Conservation (phyloP, 2,329 filamentous ascomycete species). For the Aspergillus persii region DNA sequence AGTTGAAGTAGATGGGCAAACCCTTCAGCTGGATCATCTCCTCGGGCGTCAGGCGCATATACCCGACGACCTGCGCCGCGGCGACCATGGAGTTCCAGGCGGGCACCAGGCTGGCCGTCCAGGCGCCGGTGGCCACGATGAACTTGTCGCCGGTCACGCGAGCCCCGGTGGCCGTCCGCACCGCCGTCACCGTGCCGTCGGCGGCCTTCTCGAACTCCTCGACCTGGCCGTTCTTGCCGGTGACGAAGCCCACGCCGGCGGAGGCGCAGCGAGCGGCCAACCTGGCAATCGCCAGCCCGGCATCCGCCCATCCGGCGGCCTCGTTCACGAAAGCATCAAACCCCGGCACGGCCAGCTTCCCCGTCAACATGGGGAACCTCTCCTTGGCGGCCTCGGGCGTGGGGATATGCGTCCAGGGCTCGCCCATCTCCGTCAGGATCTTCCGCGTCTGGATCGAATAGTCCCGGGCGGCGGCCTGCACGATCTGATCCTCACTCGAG, state of each 20-base stretch:
- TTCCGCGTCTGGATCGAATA: constrained; percentile 24
- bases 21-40: constrained; percentile 63
- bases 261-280: constrained; percentile 22
- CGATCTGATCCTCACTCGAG: constrained; percentile 16
- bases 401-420: constrained; percentile 21
- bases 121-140: constrained; percentile 77
- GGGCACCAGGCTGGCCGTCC: constrained; percentile 73
- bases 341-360: constrained; percentile 16
- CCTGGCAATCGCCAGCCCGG: constrained; percentile 19
- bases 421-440: constrained; percentile 24
- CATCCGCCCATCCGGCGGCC: constrained; percentile 31
- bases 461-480: constrained; percentile 19
- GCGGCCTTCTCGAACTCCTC: constrained; percentile 31
- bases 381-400: constrained; percentile 17
- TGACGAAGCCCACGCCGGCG: constrained; percentile 26
- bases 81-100: constrained; percentile 69
- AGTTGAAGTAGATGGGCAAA: constrained; percentile 59
- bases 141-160: constrained; percentile 63
- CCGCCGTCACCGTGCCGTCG: constrained; percentile 54
- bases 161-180: constrained; percentile 47
- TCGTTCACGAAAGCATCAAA: constrained; percentile 29
- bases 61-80: constrained; percentile 74
- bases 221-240: constrained; percentile 31
- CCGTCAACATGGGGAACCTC: constrained; percentile 21
- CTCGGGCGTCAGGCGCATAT: constrained; percentile 65